These are phyloP conservation scores for Salvia splendens DNA, from an alignment of 257 asterid species.

Conservation along the genomic window DNA sequence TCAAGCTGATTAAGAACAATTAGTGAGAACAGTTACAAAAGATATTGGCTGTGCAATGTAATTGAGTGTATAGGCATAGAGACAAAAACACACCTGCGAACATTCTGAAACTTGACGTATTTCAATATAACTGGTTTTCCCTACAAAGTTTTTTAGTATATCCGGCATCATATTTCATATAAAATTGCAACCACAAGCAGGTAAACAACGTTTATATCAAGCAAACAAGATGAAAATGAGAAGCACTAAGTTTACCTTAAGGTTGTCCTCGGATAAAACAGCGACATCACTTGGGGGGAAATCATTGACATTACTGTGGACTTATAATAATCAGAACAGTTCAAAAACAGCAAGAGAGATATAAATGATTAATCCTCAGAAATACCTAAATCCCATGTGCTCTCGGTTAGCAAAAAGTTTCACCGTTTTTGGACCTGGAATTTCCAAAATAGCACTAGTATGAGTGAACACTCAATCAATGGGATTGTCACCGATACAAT, in stretches of 20 bases:
- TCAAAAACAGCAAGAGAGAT: constrained; percentile 4
- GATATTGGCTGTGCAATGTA: not conserved
- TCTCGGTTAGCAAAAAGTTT: constrained; percentile 35
- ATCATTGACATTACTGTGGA: constrained; percentile 34
- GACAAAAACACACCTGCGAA: constrained; percentile 31
- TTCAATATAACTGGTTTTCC: constrained; percentile 34
- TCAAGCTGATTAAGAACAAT: constrained; percentile 57
- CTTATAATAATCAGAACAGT: constrained; percentile 24
- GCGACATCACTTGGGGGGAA: constrained; percentile 32
- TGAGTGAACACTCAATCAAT: constrained; percentile 9
- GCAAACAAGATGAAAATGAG: constrained; percentile 5
- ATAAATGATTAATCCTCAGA: constrained; percentile 21
- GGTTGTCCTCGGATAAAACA: constrained; percentile 67
- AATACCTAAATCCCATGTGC: constrained; percentile 70
- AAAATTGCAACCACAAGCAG: constrained; percentile 11
- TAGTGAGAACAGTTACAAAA: constrained; percentile 9
- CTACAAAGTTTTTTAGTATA: constrained; percentile 23
- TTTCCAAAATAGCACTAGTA: not conserved
- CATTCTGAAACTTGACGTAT: constrained; percentile 37
- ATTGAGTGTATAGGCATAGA: constrained; percentile 5
- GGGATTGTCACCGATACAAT: constrained; percentile 17
- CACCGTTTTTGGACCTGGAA: constrained; percentile 33
- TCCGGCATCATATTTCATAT: constrained; percentile 24
- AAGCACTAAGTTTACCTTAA: constrained; percentile 61
- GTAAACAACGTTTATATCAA: not conserved